Evolutionary conservation across 2,329 filamentous ascomycete species (phyloP).

Genomic region (Fusarium sp.): DNA sequence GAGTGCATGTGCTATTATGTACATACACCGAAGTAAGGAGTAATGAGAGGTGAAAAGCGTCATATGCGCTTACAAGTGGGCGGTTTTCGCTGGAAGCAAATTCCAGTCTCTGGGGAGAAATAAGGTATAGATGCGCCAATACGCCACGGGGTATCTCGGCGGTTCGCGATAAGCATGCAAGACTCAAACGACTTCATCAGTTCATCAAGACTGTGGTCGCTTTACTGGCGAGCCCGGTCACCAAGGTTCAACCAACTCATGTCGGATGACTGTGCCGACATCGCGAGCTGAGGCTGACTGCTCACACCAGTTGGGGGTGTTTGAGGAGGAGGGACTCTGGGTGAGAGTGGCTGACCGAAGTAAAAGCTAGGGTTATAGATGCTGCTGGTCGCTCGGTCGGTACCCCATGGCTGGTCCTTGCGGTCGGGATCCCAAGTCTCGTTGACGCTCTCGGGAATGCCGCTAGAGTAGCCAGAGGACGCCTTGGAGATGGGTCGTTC

Average conservation of each 20-base stretch:
- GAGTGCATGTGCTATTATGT: constrained; percentile 29
- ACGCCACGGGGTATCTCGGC: constrained; percentile 38
- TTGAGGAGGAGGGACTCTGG: constrained; percentile 49
- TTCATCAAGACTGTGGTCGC: constrained; percentile 32
- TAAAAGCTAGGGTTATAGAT: constrained; percentile 62
- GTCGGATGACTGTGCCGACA: constrained; percentile 67
- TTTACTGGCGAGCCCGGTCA: constrained; percentile 53
- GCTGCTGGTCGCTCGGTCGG: constrained; percentile 64
- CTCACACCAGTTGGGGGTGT: constrained; percentile 55
- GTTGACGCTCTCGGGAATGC: constrained; percentile 72
- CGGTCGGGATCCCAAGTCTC: constrained; percentile 66
- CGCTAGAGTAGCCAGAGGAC: constrained; percentile 71
- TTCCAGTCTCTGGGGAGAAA: constrained; percentile 1
- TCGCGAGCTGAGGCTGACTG: constrained; percentile 63
- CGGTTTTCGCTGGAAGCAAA: constrained; percentile 8
- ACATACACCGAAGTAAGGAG: constrained; percentile 27
- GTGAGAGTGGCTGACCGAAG: constrained; percentile 55
- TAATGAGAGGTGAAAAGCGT: constrained; percentile 30
- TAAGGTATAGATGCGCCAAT: constrained; percentile 23
- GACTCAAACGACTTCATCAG: constrained; percentile 34
- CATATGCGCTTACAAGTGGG: constrained; percentile 22
- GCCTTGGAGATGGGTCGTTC: constrained; percentile 66
- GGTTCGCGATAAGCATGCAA: constrained; percentile 26
- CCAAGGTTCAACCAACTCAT: constrained; percentile 86
- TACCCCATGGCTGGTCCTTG: constrained; percentile 61